Conservation (phyloP, 2,329 filamentous ascomycete species). For the Clonostachys sp. region DNA sequence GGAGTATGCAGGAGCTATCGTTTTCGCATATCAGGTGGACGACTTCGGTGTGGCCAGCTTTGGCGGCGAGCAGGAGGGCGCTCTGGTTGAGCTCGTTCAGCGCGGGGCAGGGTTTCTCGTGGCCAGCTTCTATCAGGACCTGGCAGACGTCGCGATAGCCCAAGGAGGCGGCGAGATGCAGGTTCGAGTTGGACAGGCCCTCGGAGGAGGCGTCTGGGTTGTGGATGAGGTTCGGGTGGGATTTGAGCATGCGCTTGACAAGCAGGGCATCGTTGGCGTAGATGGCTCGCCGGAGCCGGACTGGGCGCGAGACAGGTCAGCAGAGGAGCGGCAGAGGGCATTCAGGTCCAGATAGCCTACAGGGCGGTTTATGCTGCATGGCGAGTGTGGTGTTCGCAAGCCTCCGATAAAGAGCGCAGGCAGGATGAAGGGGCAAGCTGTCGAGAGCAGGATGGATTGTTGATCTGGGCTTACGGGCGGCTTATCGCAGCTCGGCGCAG, state of each 20-base stretch:
- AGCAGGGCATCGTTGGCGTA: conserved; percentile 67
- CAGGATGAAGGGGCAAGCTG: no score
- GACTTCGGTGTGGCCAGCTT: conserved; percentile 65
- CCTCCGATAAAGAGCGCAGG: no score
- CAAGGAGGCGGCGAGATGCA: conserved; percentile 74
- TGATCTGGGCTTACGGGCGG: no score
- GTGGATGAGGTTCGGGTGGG: conserved; percentile 65
- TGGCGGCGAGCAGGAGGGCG: conserved; percentile 73
- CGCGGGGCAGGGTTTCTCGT: conserved; percentile 69
- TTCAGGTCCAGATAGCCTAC: no score
- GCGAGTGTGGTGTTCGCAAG: no score
- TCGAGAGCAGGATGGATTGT: no score
- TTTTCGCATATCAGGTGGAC: conserved; percentile 66
- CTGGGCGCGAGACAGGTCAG: no score
- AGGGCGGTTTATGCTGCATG: no score
- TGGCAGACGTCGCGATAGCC: conserved; percentile 66
- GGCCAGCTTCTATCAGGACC: conserved; percentile 67
- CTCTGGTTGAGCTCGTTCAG: conserved; percentile 79
- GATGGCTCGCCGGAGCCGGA: conserved; percentile 79
- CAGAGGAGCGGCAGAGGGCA: no score
- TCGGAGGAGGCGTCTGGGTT: conserved; percentile 71
- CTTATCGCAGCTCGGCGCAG: no score
- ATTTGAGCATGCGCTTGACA: conserved; percentile 70
- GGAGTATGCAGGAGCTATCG: conserved; percentile 58
- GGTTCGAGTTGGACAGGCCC: conserved; percentile 73